Evolutionary conservation across 1,284 basidiomycete genomes (phyloP).

Genomic region (Cutaneotrichosporon dermatis): DNA sequence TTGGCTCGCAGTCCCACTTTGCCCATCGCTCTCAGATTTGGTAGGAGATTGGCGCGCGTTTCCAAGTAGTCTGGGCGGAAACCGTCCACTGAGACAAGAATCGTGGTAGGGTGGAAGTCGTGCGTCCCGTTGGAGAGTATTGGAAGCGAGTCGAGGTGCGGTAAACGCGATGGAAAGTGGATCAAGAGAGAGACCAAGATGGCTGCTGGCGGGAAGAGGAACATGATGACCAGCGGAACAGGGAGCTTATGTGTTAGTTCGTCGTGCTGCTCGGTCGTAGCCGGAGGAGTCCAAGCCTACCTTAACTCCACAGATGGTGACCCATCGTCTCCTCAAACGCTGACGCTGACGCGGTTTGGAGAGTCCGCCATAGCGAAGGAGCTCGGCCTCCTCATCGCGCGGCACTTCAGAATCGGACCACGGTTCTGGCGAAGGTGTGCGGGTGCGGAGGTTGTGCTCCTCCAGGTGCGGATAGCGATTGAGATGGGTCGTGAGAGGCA

Average conservation of each 20-base stretch:
- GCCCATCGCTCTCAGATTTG: constrained; percentile 23
- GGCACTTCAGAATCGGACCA: neutral
- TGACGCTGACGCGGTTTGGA: neutral
- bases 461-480: neutral
- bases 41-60: constrained; percentile 7
- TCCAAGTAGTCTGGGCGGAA: constrained; percentile 31
- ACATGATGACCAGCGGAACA: constrained; percentile 1
- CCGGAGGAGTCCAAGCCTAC: neutral
- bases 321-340: neutral
- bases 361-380: neutral
- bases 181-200: constrained; percentile 6
- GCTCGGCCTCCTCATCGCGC: neutral
- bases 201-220: constrained; percentile 2
- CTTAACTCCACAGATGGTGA: constrained; percentile 1
- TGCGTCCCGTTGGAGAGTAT: constrained; percentile 24
- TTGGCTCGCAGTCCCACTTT: constrained; percentile 67
- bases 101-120: constrained; percentile 27
- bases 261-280: too few relatives aligned
- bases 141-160: constrained; percentile 1
- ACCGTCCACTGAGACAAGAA: constrained; percentile 35
- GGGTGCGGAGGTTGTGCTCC: neutral
- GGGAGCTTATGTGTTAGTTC: constrained; percentile 10
- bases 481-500: neutral
- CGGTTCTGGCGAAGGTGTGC: neutral
- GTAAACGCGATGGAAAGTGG: neutral